These are phyloP conservation scores for Lablab purpureus DNA, from an alignment of 306 rosid species.

Conservation along the genomic window DNA sequence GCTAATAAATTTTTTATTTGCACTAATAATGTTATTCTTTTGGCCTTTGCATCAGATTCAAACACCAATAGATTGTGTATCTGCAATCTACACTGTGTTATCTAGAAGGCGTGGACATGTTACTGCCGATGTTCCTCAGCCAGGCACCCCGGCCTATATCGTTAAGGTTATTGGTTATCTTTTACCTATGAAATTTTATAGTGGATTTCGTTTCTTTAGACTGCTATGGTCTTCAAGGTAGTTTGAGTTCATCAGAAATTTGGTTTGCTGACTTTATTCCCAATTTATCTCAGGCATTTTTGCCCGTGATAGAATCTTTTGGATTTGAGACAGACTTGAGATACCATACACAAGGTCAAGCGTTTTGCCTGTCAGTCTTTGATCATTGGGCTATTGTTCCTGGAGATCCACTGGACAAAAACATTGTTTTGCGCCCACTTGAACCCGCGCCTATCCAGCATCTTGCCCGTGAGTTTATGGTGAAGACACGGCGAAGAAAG, in stretches of 20 bases:
- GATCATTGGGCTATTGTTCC: constrained; percentile 99
- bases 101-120: constrained; percentile 99
- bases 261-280: constrained; percentile 33
- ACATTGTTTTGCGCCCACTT: constrained; percentile 92
- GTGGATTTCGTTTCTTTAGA: constrained; percentile 12
- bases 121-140: constrained; percentile 98
- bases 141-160: constrained; percentile 95
- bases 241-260: constrained; percentile 3
- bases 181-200: constrained; percentile 8
- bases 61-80: constrained; percentile 96
- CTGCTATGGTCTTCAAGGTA: background rate
- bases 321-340: constrained; percentile 98
- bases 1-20: constrained; percentile 16
- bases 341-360: constrained; percentile 98
- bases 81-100: constrained; percentile 97
- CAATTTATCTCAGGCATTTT: constrained; percentile 75
- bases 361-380: constrained; percentile 82
- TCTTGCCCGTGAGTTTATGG: constrained; percentile 99
- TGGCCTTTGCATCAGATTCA: constrained; percentile 75
- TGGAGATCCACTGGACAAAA: constrained; percentile 97
- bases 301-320: constrained; percentile 95
- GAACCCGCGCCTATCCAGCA: constrained; percentile 99
- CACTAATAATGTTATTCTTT: constrained; percentile 19
- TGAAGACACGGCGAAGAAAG: constrained; percentile 98
- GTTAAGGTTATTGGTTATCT: constrained; percentile 76